Percentiles rank a stretch among this genome's conserved stretches.
phyloP scores from a whole-genome alignment of 805 yeast species.

The Alloascoidea africana region DNA sequence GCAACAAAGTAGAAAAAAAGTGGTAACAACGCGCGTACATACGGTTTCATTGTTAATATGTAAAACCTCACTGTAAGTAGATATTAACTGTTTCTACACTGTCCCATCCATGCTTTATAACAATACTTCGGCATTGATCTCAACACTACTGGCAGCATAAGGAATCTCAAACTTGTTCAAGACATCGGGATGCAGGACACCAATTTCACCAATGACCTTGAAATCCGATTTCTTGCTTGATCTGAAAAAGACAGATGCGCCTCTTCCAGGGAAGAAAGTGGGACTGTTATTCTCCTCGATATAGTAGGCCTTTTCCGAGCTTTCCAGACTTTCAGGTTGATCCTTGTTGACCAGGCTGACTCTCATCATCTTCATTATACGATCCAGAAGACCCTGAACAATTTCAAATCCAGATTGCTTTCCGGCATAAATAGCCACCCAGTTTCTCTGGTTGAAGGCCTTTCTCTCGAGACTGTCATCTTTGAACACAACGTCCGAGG shows the following conservation, averaged over 20 bases:
- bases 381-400: slow-evolving; percentile 88
- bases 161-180: slow-evolving; percentile 78
- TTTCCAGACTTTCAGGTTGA: slow-evolving; percentile 22
- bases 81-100: not conserved
- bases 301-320: slow-evolving; percentile 28
- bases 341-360: slow-evolving; percentile 41
- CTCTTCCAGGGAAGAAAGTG: slow-evolving; percentile 94
- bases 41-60: too few species aligned
- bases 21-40: too few species aligned
- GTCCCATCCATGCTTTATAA: slow-evolving; percentile 24
- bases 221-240: slow-evolving; percentile 23
- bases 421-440: slow-evolving; percentile 91
- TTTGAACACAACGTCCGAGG: slow-evolving; percentile 89
- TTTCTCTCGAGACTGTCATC: slow-evolving; percentile 69
- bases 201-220: slow-evolving; percentile 56
- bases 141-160: slow-evolving; percentile 84
- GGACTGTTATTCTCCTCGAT: slow-evolving; percentile 22
- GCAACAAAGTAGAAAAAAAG: too few species aligned
- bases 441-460: slow-evolving; percentile 83
- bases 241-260: slow-evolving; percentile 76
- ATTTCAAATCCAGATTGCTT: slow-evolving; percentile 90
- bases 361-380: slow-evolving; percentile 92
- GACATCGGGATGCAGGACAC: slow-evolving; percentile 94
- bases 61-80: too few species aligned
- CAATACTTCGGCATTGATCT: slow-evolving; percentile 79